Evolutionary conservation across 1,284 basidiomycete species (phyloP).

Genomic region (Malassezia vespertilionis): DNA sequence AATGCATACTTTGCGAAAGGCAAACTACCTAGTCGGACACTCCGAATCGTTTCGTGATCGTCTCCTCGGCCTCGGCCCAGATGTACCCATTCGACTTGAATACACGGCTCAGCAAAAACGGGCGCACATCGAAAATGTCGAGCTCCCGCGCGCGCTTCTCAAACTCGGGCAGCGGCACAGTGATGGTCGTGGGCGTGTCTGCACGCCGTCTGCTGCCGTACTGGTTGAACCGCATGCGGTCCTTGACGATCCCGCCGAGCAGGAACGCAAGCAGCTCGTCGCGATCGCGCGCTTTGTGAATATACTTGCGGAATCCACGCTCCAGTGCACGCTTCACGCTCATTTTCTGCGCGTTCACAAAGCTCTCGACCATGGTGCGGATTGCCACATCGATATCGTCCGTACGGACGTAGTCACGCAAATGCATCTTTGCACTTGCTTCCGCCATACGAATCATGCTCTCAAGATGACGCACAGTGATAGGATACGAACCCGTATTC

Average conservation of each 20-base stretch:
- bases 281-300: constrained; percentile 80
- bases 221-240: constrained; percentile 65
- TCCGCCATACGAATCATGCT: constrained; percentile 99
- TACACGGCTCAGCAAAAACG: constrained; percentile 73
- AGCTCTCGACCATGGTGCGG: constrained; percentile 83
- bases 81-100: constrained; percentile 84
- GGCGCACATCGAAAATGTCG: constrained; percentile 77
- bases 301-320: constrained; percentile 82
- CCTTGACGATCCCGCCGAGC: constrained; percentile 86
- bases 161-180: constrained; percentile 39
- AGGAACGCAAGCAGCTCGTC: constrained; percentile 91
- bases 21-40: too few relatives aligned
- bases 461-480: constrained; percentile 93
- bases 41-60: constrained; percentile 39
- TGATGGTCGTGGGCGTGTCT: constrained; percentile 20
- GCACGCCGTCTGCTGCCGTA: constrained; percentile 12
- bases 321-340: constrained; percentile 95
- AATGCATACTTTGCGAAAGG: too few relatives aligned
- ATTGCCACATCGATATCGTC: constrained; percentile 98
- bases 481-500: constrained; percentile 92
- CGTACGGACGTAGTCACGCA: constrained; percentile 84
- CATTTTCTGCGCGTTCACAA: constrained; percentile 93
- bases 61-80: constrained; percentile 28
- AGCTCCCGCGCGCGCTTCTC: constrained; percentile 67
- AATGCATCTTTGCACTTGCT: constrained; percentile 94